Conservation (phyloP, 2,329 filamentous ascomycete species). For the Hypomyces rosellus region DNA sequence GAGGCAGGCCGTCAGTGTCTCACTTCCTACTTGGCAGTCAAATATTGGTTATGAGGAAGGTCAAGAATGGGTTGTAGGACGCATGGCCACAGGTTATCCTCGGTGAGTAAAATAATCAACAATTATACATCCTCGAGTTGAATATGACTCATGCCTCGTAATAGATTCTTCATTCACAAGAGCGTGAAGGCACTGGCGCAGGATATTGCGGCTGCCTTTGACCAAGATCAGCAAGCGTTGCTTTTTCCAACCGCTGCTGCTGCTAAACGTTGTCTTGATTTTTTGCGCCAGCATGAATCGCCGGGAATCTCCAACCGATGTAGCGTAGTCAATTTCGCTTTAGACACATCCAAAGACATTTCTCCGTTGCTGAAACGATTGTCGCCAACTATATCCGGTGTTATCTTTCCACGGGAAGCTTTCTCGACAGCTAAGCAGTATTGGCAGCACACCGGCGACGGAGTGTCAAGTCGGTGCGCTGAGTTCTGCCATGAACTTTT, state of each 20-base stretch:
- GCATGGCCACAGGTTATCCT: conserved; percentile 88
- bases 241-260: conserved; percentile 69
- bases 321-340: conserved; percentile 54
- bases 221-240: conserved; percentile 63
- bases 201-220: conserved; percentile 60
- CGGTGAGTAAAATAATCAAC: conserved; percentile 40
- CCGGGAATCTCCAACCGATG: conserved; percentile 43
- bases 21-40: conserved; percentile 83
- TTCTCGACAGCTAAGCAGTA: conserved; percentile 81
- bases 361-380: conserved; percentile 48
- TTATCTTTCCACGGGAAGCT: conserved; percentile 62
- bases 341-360: conserved; percentile 48
- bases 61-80: conserved; percentile 73
- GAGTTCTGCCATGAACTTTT: conserved; percentile 81
- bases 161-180: conserved; percentile 85
- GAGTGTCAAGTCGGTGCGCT: conserved; percentile 81
- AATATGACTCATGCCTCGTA: conserved; percentile 3
- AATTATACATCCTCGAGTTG: neutral
- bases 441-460: conserved; percentile 95
- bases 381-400: conserved; percentile 57
- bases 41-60: conserved; percentile 95
- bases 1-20: conserved; percentile 83
- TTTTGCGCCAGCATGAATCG: conserved; percentile 57
- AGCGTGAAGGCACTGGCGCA: conserved; percentile 67
- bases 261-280: conserved; percentile 68